A percentile compares a stretch with the other conserved stretches of the same genome.
Conservation (phyloP, 768 basidiomycete species). For the Cystofilobasidium macerans region DNA sequence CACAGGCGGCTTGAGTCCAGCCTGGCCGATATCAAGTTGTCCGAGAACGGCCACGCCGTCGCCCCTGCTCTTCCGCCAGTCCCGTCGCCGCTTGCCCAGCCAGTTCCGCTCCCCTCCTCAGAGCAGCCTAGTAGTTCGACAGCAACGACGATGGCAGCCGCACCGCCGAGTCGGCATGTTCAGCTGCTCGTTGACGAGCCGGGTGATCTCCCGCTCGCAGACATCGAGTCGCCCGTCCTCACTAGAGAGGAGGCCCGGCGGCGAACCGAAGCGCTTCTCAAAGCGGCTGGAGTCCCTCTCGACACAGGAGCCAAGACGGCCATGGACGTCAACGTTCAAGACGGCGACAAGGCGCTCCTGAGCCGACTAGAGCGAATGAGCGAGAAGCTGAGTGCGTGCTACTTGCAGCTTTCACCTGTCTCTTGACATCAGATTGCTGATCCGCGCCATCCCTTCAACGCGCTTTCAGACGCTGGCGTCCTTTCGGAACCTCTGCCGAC, state of each 20-base stretch:
- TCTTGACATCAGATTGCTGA: background rate
- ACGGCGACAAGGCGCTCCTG: slow-evolving; percentile 15
- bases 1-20: background rate
- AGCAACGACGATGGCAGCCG: too few species aligned
- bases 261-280: too few species aligned
- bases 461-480: slow-evolving; percentile 36
- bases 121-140: too few species aligned
- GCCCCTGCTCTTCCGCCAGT: too few species aligned
- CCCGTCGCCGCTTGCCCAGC: too few species aligned
- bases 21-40: background rate
- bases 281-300: too few species aligned
- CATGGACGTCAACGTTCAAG: background rate
- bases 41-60: background rate
- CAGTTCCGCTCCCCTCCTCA: too few species aligned
- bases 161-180: too few species aligned
- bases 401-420: background rate
- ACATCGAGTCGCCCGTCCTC: background rate
- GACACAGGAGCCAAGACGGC: background rate
- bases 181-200: slow-evolving; percentile 14
- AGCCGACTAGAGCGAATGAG: slow-evolving; percentile 34
- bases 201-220: background rate
- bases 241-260: background rate
- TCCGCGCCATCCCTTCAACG: background rate
- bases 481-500: slow-evolving; percentile 40
- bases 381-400: slow-evolving; percentile 37